These are phyloP conservation scores for Phyllosticta paracitricarpa DNA, from an alignment of 2,329 filamentous ascomycete genomes.

Conservation along the genomic window DNA sequence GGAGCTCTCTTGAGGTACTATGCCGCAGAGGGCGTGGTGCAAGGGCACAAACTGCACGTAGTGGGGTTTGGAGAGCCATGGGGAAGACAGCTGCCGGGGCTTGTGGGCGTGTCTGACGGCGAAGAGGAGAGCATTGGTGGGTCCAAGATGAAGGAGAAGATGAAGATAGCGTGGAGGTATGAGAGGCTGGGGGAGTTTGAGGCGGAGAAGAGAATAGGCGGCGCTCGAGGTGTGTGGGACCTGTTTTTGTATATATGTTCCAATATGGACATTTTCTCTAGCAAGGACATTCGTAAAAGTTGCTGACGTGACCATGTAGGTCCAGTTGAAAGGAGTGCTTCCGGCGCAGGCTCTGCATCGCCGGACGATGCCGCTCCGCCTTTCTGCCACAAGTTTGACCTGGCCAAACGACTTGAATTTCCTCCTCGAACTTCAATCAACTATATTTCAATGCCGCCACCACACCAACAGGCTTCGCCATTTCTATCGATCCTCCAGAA, in stretches of 20 bases:
- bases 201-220: conserved; percentile 32
- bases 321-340: conserved; percentile 3
- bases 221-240: conserved; percentile 49
- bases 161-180: conserved; percentile 99
- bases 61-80: conserved; percentile 71
- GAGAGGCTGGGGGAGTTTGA: conserved; percentile 69
- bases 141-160: conserved; percentile 52
- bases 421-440: conserved; percentile 32
- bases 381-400: conserved; percentile 44
- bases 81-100: conserved; percentile 72
- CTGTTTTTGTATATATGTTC: conserved; percentile 11
- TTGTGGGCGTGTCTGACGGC: conserved; percentile 42
- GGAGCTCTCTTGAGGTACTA: conserved; percentile 78
- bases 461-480: conserved; percentile 39
- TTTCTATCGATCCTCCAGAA: conserved; percentile 58
- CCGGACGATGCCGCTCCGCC: conserved; percentile 17
- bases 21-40: conserved; percentile 83
- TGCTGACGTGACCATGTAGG: conserved; percentile 11
- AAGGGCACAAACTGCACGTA: conserved; percentile 81
- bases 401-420: conserved; percentile 39
- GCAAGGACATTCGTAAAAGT: not conserved
- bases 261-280: not conserved
- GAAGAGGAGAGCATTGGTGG: conserved; percentile 27
- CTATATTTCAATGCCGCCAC: conserved; percentile 52
- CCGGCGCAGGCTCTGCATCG: not conserved